Evolutionary conservation across 345 rosid genomes (phyloP).

Genomic region (Adansonia digitata): DNA sequence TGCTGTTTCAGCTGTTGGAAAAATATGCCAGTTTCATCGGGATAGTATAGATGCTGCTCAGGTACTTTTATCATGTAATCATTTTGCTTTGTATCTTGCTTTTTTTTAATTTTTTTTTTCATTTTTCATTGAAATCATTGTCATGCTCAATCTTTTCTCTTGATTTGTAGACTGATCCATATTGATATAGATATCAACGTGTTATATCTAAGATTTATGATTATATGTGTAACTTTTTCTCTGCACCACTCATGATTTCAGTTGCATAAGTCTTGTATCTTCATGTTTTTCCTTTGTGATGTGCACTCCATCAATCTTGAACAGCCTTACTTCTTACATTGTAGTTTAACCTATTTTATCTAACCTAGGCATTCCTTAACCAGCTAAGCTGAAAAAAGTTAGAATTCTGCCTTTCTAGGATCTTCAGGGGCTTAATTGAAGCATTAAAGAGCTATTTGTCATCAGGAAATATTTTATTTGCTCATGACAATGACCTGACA

Average conservation of each 20-base stretch:
- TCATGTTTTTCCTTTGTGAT: neutral
- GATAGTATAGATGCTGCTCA: slow-evolving; percentile 57
- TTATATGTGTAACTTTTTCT: neutral
- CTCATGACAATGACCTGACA: neutral
- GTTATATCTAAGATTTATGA: neutral
- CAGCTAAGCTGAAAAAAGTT: neutral
- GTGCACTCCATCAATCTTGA: neutral
- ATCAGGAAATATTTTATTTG: neutral
- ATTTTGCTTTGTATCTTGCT: neutral
- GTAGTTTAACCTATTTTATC: neutral
- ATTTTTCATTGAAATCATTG: neutral
- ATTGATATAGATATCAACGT: neutral
- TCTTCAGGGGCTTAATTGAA: neutral
- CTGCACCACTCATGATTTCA: neutral
- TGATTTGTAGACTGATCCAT: neutral
- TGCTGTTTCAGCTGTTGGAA: slow-evolving; percentile 77
- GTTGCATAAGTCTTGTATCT: neutral
- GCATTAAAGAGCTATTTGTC: neutral
- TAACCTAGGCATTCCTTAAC: neutral
- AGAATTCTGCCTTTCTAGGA: neutral
- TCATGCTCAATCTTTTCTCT: neutral
- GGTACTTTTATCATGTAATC: slow-evolving; percentile 29
- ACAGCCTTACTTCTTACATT: neutral
- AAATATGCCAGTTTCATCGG: slow-evolving; percentile 62
- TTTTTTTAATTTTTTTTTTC: too few relatives aligned